Base-by-base conservation (phyloP, 176 grass and related monocot genomes). In the Oryza nivara region DNA sequence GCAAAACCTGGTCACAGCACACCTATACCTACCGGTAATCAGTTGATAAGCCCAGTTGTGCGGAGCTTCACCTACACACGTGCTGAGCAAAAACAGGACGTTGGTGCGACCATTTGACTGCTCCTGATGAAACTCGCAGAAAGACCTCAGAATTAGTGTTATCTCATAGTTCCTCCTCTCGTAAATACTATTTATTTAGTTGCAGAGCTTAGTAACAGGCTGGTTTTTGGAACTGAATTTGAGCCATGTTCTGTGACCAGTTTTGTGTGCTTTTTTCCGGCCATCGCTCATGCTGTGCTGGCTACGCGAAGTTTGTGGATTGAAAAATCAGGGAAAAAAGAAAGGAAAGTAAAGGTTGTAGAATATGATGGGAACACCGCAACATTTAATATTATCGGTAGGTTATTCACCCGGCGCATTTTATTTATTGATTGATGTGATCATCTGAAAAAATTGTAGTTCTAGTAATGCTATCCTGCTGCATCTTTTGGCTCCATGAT, bases 1-100 rank as follows among this genome's bases (percentile, higher is more conserved):
- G 85, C 76, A 58, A 87, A 91, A 72, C 45, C 70, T 80, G 83
- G 70, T 86, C 86, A 68, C 68, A 74, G 65, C 70, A 73, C 83
- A 77, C 49, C 67, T 60, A 36, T 66, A 70, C 43, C 56, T 66
- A 64, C 41, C 46, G 80, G 72, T 41, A 86, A 76, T 80, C 76
- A 78, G 67, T 38, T 54, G 56, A 56, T 78, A 69, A 40, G 70
- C 43, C 83, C 73, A 20, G 23, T 72, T 25, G n/a, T 65, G 17
- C 80, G 94, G 68, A 96, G 86, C 82, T 93, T 96, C 83, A 93
- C 91, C 70, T 96, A 93, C 83, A 93, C 91, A 26, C 88, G 94
- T 35, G 77, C 64, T 22, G 87, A 92, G 35, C 75, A 75, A 67
- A 89, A 92, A 72, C 68, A 85, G 61, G 84, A 84, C 61, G 84